Conservation (phyloP, 805 yeast species). For the Yarrowia divulgata region DNA sequence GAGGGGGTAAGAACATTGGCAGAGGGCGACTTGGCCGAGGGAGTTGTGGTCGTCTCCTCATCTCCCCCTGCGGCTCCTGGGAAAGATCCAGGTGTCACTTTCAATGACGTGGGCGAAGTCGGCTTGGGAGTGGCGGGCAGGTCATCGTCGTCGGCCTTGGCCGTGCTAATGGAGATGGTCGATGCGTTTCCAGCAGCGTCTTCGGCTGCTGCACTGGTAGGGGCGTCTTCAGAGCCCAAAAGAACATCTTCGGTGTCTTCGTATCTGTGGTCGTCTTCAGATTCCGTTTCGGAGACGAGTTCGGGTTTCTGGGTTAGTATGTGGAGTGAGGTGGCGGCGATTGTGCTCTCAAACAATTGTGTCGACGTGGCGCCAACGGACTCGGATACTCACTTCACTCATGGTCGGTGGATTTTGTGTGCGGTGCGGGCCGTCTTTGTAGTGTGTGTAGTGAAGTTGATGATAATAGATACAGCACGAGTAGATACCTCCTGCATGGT, state of each 20-base stretch:
- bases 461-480: neutral
- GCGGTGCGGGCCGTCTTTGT: conserved; percentile 15
- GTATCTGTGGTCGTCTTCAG: conserved; percentile 36
- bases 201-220: neutral
- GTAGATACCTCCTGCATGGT: conserved; percentile 25
- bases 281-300: conserved; percentile 33
- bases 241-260: conserved; percentile 37
- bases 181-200: conserved; percentile 10
- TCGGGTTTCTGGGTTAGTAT: conserved; percentile 28
- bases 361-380: neutral
- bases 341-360: neutral
- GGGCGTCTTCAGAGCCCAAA: conserved; percentile 29
- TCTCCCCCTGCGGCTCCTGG: conserved; percentile 2
- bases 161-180: conserved; percentile 12
- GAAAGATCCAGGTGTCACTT: conserved; percentile 31
- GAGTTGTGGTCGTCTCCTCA: neutral
- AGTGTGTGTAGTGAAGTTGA: conserved; percentile 32
- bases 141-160: conserved; percentile 25
- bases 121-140: conserved; percentile 14
- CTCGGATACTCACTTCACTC: conserved; percentile 32
- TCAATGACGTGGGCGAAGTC: conserved; percentile 6
- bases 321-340: neutral
- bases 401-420: conserved; percentile 1
- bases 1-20: neutral
- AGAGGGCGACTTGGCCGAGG: neutral